A percentile compares a stretch with the other conserved stretches of the same genome.
These are phyloP conservation scores for Oenanthe javanica DNA, from an alignment of 140 eudicot species.

Conservation along the genomic window DNA sequence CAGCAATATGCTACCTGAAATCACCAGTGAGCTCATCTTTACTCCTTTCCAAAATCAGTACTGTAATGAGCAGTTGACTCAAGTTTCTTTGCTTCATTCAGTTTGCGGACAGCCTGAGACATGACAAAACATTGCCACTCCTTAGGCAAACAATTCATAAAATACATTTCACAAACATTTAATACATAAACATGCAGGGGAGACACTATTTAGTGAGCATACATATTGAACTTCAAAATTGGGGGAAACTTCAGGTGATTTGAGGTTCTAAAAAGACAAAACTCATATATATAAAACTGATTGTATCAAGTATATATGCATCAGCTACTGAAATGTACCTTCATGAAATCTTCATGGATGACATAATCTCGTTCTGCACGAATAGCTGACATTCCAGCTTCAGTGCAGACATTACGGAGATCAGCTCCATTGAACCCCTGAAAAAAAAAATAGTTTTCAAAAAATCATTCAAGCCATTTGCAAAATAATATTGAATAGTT, in stretches of 20 bases:
- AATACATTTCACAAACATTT: background rate
- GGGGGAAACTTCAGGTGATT: background rate
- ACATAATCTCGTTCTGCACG: constrained; percentile 46
- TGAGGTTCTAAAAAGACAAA: background rate
- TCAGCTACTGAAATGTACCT: constrained; percentile 34
- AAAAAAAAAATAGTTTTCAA: no score
- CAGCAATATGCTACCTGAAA: background rate
- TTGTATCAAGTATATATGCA: background rate
- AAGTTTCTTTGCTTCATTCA: constrained; percentile 95
- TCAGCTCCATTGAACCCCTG: no score
- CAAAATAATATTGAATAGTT: no score
- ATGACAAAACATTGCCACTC: background rate
- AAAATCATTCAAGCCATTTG: no score
- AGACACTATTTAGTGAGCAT: background rate
- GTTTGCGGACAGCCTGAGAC: constrained; percentile 89
- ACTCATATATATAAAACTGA: background rate
- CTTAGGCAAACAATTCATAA: background rate
- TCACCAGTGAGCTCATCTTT: background rate
- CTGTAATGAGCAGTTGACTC: constrained; percentile 89
- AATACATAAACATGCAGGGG: background rate
- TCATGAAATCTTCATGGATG: constrained; percentile 98
- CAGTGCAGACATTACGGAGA: no score
- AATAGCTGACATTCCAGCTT: no score
- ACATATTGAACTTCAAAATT: background rate
- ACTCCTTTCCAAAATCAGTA: constrained; percentile 62